Evolutionary conservation across 2,329 filamentous ascomycete species (phyloP), one percentile per base, ranked within the genome.

Genomic region (Penicillium paneum): DNA sequence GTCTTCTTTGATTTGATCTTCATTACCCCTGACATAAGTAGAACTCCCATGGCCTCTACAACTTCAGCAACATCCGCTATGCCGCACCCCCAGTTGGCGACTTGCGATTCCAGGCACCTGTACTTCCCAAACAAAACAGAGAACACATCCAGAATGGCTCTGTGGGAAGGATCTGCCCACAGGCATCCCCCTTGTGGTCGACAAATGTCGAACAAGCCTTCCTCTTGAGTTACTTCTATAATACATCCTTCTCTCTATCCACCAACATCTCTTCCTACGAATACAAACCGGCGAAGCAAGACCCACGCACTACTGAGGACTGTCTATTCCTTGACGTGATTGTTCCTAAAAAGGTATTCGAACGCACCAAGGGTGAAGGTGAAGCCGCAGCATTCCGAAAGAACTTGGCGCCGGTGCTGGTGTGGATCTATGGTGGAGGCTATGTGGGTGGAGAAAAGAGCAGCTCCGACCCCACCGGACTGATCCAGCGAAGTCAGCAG

Each of bases 1-100:
- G 36, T 5, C n/a, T 12, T 35, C n/a, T 38, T 28, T 17, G 1
- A 6, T 17, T 28, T 39, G 13, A 10, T 35, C 35, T 35, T n/a
- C 7, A n/a, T 24, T 5, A 10, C 13, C 26, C 3, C 42, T 49
- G 13, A 52, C n/a, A 7, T 31, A 5, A 28, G 19, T 29, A 64
- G 62, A 59, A 32, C 31, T 69, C 75, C 0, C 67, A 67, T n/a
- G 66, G 71, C 21, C 71, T 78, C 57, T 83, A 81, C 67, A 81
- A 78, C 57, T 84, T 84, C 68, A 77, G 71, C 49, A 83, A 84
- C 60, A 82, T 84, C 57, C 76, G 81, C 40, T 84, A 79, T 65
- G 82, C 80, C 6, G 78, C 78, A 26, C 76, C 82, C 13, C 81
- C 82, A 1, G 57, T 79, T 2, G 81, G 78, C 10, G 62, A 80